phyloP scores from a whole-genome alignment of 495 filamentous ascomycete species.

The Collariella sp. region DNA sequence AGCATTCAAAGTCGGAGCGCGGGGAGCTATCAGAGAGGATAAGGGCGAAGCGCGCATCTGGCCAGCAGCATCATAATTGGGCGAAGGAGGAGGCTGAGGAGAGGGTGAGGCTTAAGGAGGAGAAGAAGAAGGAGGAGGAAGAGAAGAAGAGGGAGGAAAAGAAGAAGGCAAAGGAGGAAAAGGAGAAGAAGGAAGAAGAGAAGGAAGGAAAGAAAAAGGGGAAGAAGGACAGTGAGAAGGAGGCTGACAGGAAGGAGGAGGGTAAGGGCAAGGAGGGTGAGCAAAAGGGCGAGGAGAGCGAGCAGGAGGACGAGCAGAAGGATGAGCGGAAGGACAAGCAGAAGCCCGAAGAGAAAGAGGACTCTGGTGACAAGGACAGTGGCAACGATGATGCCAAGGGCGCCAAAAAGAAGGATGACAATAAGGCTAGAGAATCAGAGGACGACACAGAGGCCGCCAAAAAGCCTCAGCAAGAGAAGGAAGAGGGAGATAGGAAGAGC shows the following conservation, averaged over 20 bases:
- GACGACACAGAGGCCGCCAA: too few species aligned
- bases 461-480: not conserved
- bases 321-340: not conserved
- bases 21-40: conserved; percentile 52
- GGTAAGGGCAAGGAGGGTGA: not conserved
- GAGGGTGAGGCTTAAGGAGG: conserved; percentile 23
- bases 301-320: conserved; percentile 2
- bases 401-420: not conserved
- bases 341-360: not conserved
- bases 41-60: conserved; percentile 1
- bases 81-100: conserved; percentile 29
- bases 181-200: conserved; percentile 11
- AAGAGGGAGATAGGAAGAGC: conserved; percentile 1
- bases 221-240: conserved; percentile 1
- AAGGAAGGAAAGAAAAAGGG: conserved; percentile 13
- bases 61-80: conserved; percentile 44
- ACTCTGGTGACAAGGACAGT: not conserved
- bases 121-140: conserved; percentile 30
- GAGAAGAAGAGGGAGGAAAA: conserved; percentile 25
- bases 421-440: too few species aligned
- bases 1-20: conserved; percentile 35
- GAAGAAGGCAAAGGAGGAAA: conserved; percentile 19
- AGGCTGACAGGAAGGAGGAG: not conserved
- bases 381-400: not conserved
- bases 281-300: too few species aligned